Base-by-base conservation (phyloP, 495 filamentous ascomycete genomes). In the Aspergillus funiculosus region DNA sequence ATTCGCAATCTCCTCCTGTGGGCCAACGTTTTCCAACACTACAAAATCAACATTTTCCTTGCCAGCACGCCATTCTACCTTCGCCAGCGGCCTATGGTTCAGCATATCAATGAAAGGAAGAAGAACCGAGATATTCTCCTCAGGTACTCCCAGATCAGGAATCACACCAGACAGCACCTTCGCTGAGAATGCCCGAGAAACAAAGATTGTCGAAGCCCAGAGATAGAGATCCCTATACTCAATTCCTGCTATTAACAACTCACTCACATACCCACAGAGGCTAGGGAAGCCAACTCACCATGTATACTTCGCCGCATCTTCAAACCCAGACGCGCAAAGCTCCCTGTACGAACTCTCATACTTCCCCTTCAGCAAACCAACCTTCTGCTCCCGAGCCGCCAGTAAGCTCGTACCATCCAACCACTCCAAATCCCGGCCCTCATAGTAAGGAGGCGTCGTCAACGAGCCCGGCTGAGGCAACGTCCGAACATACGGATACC, bases 151-250 rank as follows among this genome's bases (percentile, higher is more conserved):
- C 7, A 45, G 38, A 6, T 58, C 49, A 25, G 63, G 53, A 19
- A 71, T 50, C 3, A 61, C 58, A 11, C 67, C 63, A 15, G 73
- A 68, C 6, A 73, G 43, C 30, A 76, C 63, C 50, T 69, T 70
- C 2, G 62, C 57, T 14, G 76, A 78, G 37, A 74, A 72, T 4
- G 68, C 69, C 7, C 82, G 71, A 1, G 82, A 83, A 4, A 72
- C 69, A 45, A 82, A 75, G 8, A 84, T 76, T 0, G 79, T 79
- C 5, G 77, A 74, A 14, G 82, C 78, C 81, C 82, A 85, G 4
- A 77, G 58, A 55, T 79, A 83, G 21, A 83, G 57, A 18, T 79
- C 72, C 81, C 80, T 83, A 50, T 0, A 45, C 30, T 6, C 13
- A 45, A 20, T 20, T 39, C 17, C 36, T 8, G 2, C 36, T 53